Percentiles rank a stretch among this genome's conserved stretches.
Conservation (phyloP, 352 stramenopile species). For the Aphanomyces astaci region DNA sequence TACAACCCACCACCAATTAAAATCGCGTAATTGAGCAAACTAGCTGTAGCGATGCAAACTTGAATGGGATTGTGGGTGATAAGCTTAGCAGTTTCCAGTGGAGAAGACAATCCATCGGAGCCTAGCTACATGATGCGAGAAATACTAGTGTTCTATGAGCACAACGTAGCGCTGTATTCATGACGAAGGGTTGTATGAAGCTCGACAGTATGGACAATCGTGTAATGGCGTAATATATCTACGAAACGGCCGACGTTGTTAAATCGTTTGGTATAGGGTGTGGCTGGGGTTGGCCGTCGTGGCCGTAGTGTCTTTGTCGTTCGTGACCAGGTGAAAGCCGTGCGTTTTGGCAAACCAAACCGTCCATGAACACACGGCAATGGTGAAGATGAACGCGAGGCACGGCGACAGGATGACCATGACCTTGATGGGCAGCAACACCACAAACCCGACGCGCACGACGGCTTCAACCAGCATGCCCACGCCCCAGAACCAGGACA, state of each 20-base stretch:
- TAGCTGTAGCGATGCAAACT: background rate
- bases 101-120: too few species aligned
- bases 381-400: background rate
- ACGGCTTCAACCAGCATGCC: background rate
- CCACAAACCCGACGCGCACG: background rate
- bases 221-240: too few species aligned
- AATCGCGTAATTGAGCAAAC: background rate
- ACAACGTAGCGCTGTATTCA: too few species aligned
- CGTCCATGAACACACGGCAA: slow-evolving; percentile 2
- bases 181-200: background rate
- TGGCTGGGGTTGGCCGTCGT: background rate
- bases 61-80: too few species aligned
- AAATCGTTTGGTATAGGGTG: slow-evolving; percentile 4
- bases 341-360: background rate
- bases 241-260: too few species aligned
- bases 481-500: slow-evolving; percentile 3
- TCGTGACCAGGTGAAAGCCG: background rate
- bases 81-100: too few species aligned
- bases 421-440: background rate
- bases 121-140: too few species aligned
- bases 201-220: too few species aligned
- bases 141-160: too few species aligned
- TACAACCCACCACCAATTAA: background rate
- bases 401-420: slow-evolving; percentile 17
- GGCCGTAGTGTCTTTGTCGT: background rate